Conservation (phyloP, 2,329 filamentous ascomycete species). For the Cladorrhinum sp. region DNA sequence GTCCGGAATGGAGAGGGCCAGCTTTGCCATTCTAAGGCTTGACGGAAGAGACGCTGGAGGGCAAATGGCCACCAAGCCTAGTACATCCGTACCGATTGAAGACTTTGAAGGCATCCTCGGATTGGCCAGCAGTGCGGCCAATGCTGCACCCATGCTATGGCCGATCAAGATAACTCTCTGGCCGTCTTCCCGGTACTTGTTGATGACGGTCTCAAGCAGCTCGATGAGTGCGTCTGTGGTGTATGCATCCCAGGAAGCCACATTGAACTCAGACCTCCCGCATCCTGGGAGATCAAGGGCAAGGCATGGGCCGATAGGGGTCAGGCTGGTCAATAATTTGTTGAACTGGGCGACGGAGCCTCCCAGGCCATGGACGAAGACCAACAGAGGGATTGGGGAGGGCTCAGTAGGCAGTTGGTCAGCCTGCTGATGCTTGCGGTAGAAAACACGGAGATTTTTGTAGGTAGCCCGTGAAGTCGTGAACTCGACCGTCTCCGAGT, state of each 20-base stretch:
- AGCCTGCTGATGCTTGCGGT: constrained; percentile 76
- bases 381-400: constrained; percentile 73
- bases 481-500: constrained; percentile 66
- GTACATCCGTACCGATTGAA: constrained; percentile 60
- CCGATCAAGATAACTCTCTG: constrained; percentile 79
- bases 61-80: constrained; percentile 77
- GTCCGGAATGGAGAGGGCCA: constrained; percentile 65
- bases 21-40: constrained; percentile 49
- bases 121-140: constrained; percentile 68
- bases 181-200: constrained; percentile 63
- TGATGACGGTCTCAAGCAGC: constrained; percentile 71
- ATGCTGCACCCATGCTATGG: constrained; percentile 85
- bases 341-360: constrained; percentile 88
- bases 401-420: constrained; percentile 73
- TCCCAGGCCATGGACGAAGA: constrained; percentile 92
- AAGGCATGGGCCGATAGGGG: constrained; percentile 78
- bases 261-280: constrained; percentile 73
- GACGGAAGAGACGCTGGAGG: constrained; percentile 66
- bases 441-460: constrained; percentile 76
- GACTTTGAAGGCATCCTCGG: constrained; percentile 45
- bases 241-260: constrained; percentile 74
- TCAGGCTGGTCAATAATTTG: constrained; percentile 73
- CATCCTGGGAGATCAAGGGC: constrained; percentile 90
- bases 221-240: constrained; percentile 71
- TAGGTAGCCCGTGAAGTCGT: constrained; percentile 71